A percentile compares a stretch with the other conserved stretches of the same genome.
phyloP scores from a whole-genome alignment of 108 stramenopile genomes.

The Pseudonitzschia multistriata region DNA sequence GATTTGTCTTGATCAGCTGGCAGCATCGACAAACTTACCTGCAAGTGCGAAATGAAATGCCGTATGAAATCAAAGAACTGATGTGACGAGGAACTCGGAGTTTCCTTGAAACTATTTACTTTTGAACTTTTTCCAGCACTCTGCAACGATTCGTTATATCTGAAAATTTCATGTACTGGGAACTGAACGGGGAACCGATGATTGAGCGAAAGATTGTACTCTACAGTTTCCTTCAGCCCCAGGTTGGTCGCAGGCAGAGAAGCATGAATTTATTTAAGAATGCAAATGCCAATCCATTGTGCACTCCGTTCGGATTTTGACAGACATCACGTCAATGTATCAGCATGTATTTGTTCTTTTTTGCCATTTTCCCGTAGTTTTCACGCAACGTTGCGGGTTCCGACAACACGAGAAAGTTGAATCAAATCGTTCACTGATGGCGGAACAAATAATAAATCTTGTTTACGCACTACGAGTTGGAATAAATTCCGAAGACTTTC shows the following conservation, averaged over 20 bases:
- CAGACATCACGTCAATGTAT: neutral
- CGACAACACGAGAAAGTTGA: neutral
- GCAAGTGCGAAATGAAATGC: neutral
- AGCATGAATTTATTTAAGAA: neutral
- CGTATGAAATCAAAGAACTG: constrained; percentile 2
- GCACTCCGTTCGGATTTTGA: neutral
- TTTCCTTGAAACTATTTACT: neutral
- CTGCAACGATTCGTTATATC: too few relatives aligned
- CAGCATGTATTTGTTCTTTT: neutral
- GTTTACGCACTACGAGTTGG: neutral
- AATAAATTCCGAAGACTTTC: too few relatives aligned
- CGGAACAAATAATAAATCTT: neutral
- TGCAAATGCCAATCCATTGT: constrained; percentile 4
- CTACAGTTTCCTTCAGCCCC: neutral
- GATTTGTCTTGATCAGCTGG: neutral
- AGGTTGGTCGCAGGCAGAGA: neutral
- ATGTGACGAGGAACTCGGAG: constrained; percentile 1
- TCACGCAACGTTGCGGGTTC: neutral
- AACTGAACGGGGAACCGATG: neutral
- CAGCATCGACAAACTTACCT: neutral
- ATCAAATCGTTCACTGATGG: neutral
- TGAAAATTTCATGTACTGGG: too few relatives aligned
- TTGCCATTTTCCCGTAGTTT: neutral
- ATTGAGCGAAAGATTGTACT: neutral
- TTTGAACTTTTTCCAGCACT: neutral